Base-by-base conservation (phyloP, 2,329 filamentous ascomycete genomes). In the Verticillium albo-atrum region DNA sequence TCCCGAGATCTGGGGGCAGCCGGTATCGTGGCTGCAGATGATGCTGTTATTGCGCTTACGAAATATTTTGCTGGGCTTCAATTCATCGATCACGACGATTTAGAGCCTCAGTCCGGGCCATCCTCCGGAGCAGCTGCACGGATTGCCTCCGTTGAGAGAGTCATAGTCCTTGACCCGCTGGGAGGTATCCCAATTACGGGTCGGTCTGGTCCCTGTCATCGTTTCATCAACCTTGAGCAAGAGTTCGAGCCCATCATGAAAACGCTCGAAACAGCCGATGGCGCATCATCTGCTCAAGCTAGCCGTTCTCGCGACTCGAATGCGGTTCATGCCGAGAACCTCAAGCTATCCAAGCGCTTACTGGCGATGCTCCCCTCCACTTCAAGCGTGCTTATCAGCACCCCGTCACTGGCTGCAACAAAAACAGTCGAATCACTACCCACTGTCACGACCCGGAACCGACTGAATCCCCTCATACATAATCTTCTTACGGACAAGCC, bases 401-500 rank as follows among this genome's bases (percentile, higher is more conserved):
- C 92, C 0, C 93, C 95, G 0, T 75, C 84, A 27, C 91, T 96
- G 68, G 93, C 92, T 15, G 92, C 93, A 1, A 77, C 75, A 42
- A 62, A 60, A 65, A 34, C 59, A 58, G 42, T 55, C 57, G n/a
- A 62, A 81, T 61, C 82, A 34, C 74, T 79, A 15, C 66, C 64
- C 28, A 82, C 81, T 61, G 82, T 85, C 3, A 79, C 78, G 25
- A 86, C 83, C 0, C 76, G 83, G 60, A 78, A 77, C 54, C 80
- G 78, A 59, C 82, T 83, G 68, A 99, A 99, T 67, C 92, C 93
- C 0, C 79, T 99, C 1, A 95, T 99, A 53, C 92, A 99, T 74
- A 98, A 97, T 68, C 85, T 99, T 1, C 82, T 99, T 10, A 99
- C 95, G 2, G 95, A 99, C 75, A 96, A 97, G 68, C 94, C 95